Evolutionary conservation across 2,329 filamentous ascomycete species (phyloP).

Genomic region (Alternaria dauci): DNA sequence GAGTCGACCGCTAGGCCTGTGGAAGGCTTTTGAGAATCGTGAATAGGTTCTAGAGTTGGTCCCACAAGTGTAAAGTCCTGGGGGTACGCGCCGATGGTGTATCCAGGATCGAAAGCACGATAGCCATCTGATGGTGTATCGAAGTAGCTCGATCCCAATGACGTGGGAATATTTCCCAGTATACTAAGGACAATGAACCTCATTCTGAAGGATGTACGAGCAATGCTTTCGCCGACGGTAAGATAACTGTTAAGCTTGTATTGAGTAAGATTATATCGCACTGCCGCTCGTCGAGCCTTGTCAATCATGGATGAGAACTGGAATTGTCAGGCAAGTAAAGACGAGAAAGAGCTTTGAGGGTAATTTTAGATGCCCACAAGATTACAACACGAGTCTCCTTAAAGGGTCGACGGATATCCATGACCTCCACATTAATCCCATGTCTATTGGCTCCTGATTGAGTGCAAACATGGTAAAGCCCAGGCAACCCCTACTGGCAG

Average conservation of each 20-base stretch:
- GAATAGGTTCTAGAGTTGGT: conserved; percentile 47
- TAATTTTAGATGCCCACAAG: neutral
- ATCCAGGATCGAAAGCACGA: conserved; percentile 23
- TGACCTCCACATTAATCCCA: neutral
- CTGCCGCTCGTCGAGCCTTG: neutral
- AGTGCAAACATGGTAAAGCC: neutral
- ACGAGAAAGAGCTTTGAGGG: neutral
- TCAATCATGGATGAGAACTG: neutral
- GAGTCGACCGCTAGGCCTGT: conserved; percentile 54
- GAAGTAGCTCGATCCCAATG: conserved; percentile 15
- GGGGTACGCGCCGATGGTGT: conserved; percentile 30
- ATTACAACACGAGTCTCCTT: neutral
- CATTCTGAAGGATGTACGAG: neutral
- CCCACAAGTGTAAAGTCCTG: conserved; percentile 52
- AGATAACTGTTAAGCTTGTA: neutral
- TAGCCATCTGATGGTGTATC: conserved; percentile 19
- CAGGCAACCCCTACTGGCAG: neutral
- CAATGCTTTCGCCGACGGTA: neutral
- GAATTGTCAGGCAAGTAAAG: neutral
- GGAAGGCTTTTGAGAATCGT: conserved; percentile 49
- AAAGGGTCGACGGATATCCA: neutral
- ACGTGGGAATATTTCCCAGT: neutral
- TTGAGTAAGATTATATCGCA: neutral
- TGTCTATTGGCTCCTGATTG: neutral
- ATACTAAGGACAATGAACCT: neutral